Conservation (phyloP, 2,329 filamentous ascomycete species). For the Triangularia verruculosa region DNA sequence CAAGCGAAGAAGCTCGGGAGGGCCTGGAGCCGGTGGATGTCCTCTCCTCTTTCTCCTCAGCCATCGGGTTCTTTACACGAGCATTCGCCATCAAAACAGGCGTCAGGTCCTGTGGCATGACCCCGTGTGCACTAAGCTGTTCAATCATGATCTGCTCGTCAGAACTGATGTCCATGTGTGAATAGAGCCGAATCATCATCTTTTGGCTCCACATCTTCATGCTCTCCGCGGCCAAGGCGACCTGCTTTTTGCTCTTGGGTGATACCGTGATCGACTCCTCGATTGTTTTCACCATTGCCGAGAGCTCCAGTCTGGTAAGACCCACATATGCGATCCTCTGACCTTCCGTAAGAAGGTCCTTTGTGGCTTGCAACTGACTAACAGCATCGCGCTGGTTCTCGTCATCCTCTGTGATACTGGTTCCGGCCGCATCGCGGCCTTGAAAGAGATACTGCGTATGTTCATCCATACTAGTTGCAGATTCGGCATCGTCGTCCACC, state of each 20-base stretch:
- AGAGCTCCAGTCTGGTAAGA: slow-evolving; percentile 76
- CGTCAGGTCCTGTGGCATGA: slow-evolving; percentile 78
- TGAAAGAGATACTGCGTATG: slow-evolving; percentile 96
- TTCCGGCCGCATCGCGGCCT: slow-evolving; percentile 50
- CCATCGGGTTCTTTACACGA: slow-evolving; percentile 88
- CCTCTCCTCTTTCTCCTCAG: slow-evolving; percentile 41
- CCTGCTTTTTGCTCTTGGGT: slow-evolving; percentile 68
- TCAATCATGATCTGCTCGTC: slow-evolving; percentile 98
- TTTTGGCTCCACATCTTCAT: slow-evolving; percentile 97
- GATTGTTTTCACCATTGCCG: slow-evolving; percentile 68
- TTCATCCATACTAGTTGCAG: slow-evolving; percentile 93
- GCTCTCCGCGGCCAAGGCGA: slow-evolving; percentile 68
- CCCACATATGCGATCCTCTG: slow-evolving; percentile 97
- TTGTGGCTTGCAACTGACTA: slow-evolving; percentile 91
- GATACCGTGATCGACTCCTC: slow-evolving; percentile 58
- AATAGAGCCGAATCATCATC: slow-evolving; percentile 93
- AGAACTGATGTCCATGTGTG: slow-evolving; percentile 92
- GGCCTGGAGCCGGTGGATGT: slow-evolving; percentile 25
- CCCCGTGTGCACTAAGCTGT: slow-evolving; percentile 88
- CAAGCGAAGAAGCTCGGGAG: slow-evolving; percentile 29
- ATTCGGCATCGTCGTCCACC: slow-evolving; percentile 90
- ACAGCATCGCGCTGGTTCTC: slow-evolving; percentile 83
- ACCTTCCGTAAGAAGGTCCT: slow-evolving; percentile 89
- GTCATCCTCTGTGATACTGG: slow-evolving; percentile 62
- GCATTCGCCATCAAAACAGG: slow-evolving; percentile 87